These are phyloP conservation scores for Hygrocybe coccinea DNA, from an alignment of 768 basidiomycete species.

Conservation along the genomic window DNA sequence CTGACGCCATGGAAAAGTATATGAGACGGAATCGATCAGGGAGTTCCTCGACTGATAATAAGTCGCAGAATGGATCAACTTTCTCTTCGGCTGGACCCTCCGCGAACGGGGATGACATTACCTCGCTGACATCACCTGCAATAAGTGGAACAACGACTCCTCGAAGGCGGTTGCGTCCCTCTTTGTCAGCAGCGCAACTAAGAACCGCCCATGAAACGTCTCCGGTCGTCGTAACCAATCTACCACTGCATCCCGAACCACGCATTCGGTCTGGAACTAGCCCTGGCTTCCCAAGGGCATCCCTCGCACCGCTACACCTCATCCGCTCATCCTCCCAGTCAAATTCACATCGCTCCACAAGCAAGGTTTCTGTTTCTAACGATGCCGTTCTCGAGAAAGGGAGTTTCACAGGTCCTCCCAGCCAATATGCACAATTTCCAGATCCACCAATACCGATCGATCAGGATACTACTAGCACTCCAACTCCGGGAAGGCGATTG, in stretches of 20 bases:
- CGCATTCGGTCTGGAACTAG: constrained; percentile 67
- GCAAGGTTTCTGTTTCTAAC: constrained; percentile 22
- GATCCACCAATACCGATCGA: constrained; percentile 53
- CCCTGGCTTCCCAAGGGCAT: constrained; percentile 45
- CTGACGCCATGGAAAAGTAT: constrained; percentile 85
- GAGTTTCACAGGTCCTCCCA: constrained; percentile 58
- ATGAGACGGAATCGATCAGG: constrained; percentile 78
- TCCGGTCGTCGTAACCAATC: constrained; percentile 26
- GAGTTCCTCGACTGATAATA: constrained; percentile 69
- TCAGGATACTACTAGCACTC: constrained; percentile 41
- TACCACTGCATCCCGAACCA: constrained; percentile 39
- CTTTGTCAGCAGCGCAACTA: constrained; percentile 73
- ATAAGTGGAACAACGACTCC: constrained; percentile 55
- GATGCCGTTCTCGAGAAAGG: constrained; percentile 40
- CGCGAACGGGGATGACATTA: constrained; percentile 52
- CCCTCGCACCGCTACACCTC: constrained; percentile 41
- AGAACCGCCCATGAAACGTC: constrained; percentile 45
- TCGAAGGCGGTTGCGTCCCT: constrained; percentile 57
- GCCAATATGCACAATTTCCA: constrained; percentile 67
- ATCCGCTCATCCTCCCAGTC: constrained; percentile 58
- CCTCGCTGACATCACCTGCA: constrained; percentile 41
- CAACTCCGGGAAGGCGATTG: constrained; percentile 59
- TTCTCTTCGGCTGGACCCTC: constrained; percentile 49
- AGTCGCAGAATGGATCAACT: constrained; percentile 53
- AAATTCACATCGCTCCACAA: constrained; percentile 38